Evolutionary conservation across 768 basidiomycete species (phyloP), one percentile per base, ranked within the genome.

Genomic region (Panaeolus papilionaceus): DNA sequence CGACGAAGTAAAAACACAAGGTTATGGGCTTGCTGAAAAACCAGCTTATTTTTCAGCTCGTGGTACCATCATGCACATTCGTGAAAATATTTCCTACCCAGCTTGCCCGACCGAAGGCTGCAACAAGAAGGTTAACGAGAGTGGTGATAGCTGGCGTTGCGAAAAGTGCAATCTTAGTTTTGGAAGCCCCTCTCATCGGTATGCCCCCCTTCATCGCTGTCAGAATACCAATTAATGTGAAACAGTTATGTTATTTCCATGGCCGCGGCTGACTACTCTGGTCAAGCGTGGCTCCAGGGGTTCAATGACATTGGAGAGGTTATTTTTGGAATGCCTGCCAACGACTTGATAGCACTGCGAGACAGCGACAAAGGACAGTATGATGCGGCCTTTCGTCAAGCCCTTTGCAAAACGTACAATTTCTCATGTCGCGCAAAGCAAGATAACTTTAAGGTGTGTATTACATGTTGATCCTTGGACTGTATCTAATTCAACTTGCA

Each of bases 291-390:
- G 97, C 81, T 98, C 54, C 93, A 94, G 69, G 95, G 93, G 3
- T 99, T 99, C 84, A 97, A 99, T 75, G 97, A 99, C 6, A 88
- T 92, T 39, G 98, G 95, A 4, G 77, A 88, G 64, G 80, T 82
- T 4, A 79, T 99, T 16, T 90, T 98, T 69, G 92, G 88, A 33
- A 90, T 88, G 80, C 79, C 86, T 38, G 97, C 94, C 11, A 88
- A 95, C 72, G 90, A 96, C 14, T 76, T 99, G 49, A 78, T 90
- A 65, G 84, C 83, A n/a, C 83, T 95, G 69, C 92, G 86, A 71
- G 70, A 70, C 39, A 66, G 68, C 42, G 67, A 71, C 64, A 67
- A 49, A 51, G 64, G 65, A 20, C 83, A 84, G 65, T 94, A 85
- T 76, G 86, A 84, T 61, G 79, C 79, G 8, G 78, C 89, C 61